Evolutionary conservation across 768 basidiomycete species (phyloP).

Genomic region (Boletus vermiculosoides): DNA sequence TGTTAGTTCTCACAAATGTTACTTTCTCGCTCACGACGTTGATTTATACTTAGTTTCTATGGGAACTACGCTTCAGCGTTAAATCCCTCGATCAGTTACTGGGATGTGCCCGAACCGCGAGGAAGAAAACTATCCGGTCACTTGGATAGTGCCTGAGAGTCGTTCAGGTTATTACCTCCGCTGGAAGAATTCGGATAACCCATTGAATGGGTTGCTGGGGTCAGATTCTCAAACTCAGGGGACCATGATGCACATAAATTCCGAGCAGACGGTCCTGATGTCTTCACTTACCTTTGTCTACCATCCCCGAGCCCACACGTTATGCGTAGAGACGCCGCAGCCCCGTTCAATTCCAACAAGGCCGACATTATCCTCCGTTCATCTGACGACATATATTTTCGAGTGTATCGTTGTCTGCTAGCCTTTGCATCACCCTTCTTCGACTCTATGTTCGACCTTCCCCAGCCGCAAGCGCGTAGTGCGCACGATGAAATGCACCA

Average conservation of each 20-base stretch:
- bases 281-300: not conserved
- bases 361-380: constrained; percentile 54
- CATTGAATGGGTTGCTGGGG: not conserved
- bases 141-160: constrained; percentile 10
- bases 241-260: constrained; percentile 9
- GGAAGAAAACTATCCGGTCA: not conserved
- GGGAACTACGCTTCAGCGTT: constrained; percentile 1
- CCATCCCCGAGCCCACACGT: not conserved
- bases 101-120: not conserved
- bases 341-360: constrained; percentile 47
- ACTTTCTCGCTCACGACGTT: not conserved
- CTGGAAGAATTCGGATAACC: not conserved
- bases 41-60: not conserved
- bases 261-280: not conserved
- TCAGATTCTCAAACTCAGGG: constrained; percentile 3
- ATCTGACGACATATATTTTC: constrained; percentile 38
- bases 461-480: constrained; percentile 14
- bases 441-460: constrained; percentile 33
- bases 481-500: constrained; percentile 13
- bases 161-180: not conserved
- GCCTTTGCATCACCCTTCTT: constrained; percentile 32
- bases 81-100: not conserved
- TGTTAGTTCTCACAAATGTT: not conserved
- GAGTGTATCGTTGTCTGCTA: constrained; percentile 27
- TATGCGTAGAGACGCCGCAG: constrained; percentile 24